Evolutionary conservation across 306 rosid species (phyloP).

Genomic region (Fragaria ananassa): DNA sequence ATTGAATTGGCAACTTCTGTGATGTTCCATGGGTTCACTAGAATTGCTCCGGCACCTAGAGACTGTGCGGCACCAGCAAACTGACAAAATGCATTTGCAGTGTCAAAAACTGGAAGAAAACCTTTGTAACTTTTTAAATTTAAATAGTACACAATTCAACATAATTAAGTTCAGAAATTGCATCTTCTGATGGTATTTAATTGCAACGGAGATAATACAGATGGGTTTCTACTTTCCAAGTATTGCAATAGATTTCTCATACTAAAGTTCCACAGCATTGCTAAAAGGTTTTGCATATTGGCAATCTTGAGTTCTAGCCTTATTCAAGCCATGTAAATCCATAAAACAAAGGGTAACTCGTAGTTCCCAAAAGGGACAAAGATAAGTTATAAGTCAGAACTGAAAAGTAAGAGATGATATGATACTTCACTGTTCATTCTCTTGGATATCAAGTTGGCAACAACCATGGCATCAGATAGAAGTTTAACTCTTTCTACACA

Average conservation of each 20-base stretch:
- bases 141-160: not conserved
- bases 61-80: constrained; percentile 99
- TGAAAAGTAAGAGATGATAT: not conserved
- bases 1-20: constrained; percentile 85
- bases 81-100: constrained; percentile 42
- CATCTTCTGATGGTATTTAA: not conserved
- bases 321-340: not conserved
- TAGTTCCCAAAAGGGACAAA: not conserved
- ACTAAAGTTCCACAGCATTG: not conserved
- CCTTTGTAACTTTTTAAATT: not conserved
- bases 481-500: not conserved
- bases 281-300: not conserved
- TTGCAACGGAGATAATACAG: not conserved
- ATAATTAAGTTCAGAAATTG: not conserved
- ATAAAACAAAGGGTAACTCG: not conserved
- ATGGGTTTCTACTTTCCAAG: not conserved
- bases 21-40: constrained; percentile 93
- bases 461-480: not conserved
- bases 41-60: constrained; percentile 92
- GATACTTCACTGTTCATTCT: not conserved
- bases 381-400: not conserved
- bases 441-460: not conserved
- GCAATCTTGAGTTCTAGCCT: not conserved
- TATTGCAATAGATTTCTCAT: not conserved
- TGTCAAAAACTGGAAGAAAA: constrained; percentile 14